Evolutionary conservation across 228 moss, liverwort and hornwort species (phyloP).

Genomic region (Sphagnum fallax): DNA sequence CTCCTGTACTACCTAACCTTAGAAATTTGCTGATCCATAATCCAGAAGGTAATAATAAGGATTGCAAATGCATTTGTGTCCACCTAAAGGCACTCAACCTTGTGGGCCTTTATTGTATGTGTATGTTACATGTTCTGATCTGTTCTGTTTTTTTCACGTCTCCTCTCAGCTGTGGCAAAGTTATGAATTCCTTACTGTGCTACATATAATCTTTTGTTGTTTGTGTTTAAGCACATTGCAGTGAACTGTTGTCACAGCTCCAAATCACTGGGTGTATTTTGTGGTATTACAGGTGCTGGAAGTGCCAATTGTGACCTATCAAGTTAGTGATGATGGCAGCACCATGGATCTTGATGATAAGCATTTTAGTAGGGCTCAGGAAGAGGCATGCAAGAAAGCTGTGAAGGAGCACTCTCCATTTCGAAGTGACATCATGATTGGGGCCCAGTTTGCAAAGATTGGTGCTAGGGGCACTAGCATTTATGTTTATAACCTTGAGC

Average conservation of each 20-base stretch:
- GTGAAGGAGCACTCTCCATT: constrained; percentile 67
- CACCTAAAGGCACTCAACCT: too few species aligned
- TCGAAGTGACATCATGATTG: constrained; percentile 56
- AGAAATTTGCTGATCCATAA: too few species aligned
- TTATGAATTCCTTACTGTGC: too few species aligned
- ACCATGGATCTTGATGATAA: constrained; percentile 50
- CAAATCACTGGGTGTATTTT: not conserved
- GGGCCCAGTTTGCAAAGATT: constrained; percentile 71
- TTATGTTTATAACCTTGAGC: constrained; percentile 66
- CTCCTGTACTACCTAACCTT: not conserved
- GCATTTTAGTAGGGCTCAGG: constrained; percentile 41
- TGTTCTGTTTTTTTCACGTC: too few species aligned
- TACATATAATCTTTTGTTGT: not conserved
- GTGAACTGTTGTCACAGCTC: too few species aligned
- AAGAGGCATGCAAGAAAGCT: constrained; percentile 47
- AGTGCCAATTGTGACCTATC: constrained; percentile 74
- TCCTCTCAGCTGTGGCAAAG: too few species aligned
- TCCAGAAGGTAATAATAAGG: too few species aligned
- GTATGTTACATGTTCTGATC: too few species aligned
- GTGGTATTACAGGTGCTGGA: constrained; percentile 48
- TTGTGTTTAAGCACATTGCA: not conserved
- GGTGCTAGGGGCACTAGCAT: constrained; percentile 54
- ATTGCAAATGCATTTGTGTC: too few species aligned
- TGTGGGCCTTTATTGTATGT: not conserved
- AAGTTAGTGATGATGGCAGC: constrained; percentile 47